Conservation (phyloP, 2,329 filamentous ascomycete genomes). For the Diaporthe australafricana region DNA sequence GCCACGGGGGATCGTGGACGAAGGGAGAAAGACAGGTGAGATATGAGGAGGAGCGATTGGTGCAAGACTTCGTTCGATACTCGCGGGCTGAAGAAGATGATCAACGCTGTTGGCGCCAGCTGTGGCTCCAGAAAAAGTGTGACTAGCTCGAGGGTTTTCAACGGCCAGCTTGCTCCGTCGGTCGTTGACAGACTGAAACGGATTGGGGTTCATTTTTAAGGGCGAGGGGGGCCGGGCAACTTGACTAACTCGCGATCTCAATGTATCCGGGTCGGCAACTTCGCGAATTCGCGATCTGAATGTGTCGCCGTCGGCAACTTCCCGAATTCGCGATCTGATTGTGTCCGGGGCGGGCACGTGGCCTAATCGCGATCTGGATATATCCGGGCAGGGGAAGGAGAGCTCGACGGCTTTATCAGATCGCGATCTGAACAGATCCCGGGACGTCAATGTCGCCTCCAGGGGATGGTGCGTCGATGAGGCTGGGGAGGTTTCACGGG, state of each 20-base stretch:
- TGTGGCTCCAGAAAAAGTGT: constrained; percentile 13
- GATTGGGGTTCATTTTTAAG: constrained; percentile 10
- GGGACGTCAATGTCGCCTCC: not conserved
- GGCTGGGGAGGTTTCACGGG: constrained; percentile 36
- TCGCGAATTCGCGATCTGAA: too few relatives aligned
- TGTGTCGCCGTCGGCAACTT: too few relatives aligned
- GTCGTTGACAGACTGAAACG: not conserved
- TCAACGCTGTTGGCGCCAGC: not conserved
- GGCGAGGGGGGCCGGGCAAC: not conserved
- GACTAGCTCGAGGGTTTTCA: constrained; percentile 15
- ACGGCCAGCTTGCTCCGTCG: not conserved
- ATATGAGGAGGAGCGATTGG: not conserved
- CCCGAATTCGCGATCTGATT: not conserved
- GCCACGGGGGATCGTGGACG: not conserved
- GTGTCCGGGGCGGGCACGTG: too few relatives aligned
- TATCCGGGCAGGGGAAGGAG: not conserved
- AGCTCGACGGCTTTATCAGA: not conserved
- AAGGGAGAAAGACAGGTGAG: not conserved
- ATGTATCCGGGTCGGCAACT: too few relatives aligned
- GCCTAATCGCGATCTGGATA: not conserved
- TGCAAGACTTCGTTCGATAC: not conserved
- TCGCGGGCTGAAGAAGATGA: not conserved
- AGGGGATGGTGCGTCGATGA: constrained; percentile 27
- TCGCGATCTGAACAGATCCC: not conserved
- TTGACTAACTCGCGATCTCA: not conserved